A percentile compares a stretch with the other conserved stretches of the same genome.
phyloP scores from a whole-genome alignment of 228 moss, liverwort and hornwort genomes.

The Sphagnum magellanicum region DNA sequence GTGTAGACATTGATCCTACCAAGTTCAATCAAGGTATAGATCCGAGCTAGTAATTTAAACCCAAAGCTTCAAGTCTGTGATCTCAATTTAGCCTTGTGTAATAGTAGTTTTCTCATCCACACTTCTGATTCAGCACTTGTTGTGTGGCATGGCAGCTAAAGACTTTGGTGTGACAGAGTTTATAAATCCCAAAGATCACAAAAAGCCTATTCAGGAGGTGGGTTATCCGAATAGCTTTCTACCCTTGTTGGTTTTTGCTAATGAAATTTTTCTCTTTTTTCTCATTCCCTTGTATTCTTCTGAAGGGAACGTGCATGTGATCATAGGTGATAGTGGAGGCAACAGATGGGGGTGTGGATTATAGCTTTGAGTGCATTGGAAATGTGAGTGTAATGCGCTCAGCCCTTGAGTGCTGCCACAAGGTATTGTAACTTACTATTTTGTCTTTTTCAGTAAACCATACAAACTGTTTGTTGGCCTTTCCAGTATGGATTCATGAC shows the following conservation, averaged over 20 bases:
- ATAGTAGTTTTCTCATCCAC: not conserved
- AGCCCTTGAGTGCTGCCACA: slow-evolving; percentile 56
- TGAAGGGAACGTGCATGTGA: not conserved
- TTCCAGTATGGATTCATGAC: too few relatives aligned
- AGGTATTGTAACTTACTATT: slow-evolving; percentile 13
- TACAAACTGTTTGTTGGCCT: too few relatives aligned
- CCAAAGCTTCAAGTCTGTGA: not conserved
- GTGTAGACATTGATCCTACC: slow-evolving; percentile 34
- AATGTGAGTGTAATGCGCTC: slow-evolving; percentile 43
- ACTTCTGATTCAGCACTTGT: not conserved
- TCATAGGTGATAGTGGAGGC: slow-evolving; percentile 42
- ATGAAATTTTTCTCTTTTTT: not conserved
- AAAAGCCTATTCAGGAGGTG: slow-evolving; percentile 45
- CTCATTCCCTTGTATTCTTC: too few relatives aligned
- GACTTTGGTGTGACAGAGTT: slow-evolving; percentile 37
- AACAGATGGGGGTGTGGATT: slow-evolving; percentile 59
- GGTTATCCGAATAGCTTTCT: not conserved
- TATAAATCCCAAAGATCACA: slow-evolving; percentile 40
- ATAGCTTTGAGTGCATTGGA: slow-evolving; percentile 59
- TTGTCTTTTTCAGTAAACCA: too few relatives aligned
- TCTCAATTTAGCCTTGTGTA: not conserved
- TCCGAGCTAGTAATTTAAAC: not conserved
- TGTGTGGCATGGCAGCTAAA: slow-evolving; percentile 18
- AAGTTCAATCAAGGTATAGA: slow-evolving; percentile 30
- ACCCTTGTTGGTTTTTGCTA: not conserved